Conservation (phyloP, 192 early-diverging fungal genomes). For the Obelidium mucronatum region DNA sequence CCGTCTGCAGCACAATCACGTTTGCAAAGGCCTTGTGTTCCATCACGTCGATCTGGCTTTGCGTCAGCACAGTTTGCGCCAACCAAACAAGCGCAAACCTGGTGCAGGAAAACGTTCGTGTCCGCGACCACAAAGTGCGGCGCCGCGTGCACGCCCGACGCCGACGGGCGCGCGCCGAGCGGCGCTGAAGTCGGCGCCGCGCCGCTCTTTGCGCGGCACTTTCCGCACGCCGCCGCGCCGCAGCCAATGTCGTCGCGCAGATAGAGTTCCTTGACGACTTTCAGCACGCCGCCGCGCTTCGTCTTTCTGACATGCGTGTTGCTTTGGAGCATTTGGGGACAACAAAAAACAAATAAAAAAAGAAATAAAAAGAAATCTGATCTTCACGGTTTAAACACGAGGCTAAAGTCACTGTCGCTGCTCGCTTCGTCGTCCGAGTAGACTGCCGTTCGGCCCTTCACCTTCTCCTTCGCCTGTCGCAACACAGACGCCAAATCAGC, state of each 20-base stretch:
- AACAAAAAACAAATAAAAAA: slow-evolving; percentile 13
- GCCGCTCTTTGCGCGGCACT: slow-evolving; percentile 1
- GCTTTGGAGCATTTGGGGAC: slow-evolving; percentile 67
- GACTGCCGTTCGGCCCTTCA: not conserved
- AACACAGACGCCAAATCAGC: not conserved
- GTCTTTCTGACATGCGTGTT: slow-evolving; percentile 92
- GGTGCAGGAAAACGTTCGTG: slow-evolving; percentile 85
- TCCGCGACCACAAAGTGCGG: slow-evolving; percentile 88
- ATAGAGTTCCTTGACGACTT: slow-evolving; percentile 94
- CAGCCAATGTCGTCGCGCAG: slow-evolving; percentile 86
- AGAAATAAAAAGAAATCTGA: slow-evolving; percentile 3
- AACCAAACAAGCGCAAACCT: slow-evolving; percentile 25
- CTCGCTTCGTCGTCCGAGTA: not conserved
- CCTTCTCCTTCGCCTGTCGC: not conserved
- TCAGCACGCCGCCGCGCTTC: slow-evolving; percentile 88
- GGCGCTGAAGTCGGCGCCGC: not conserved
- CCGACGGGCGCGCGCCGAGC: slow-evolving; percentile 28
- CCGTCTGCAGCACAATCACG: slow-evolving; percentile 93
- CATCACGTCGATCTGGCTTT: slow-evolving; percentile 86
- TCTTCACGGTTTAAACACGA: slow-evolving; percentile 13
- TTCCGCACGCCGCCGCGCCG: slow-evolving; percentile 65
- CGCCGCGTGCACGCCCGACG: not conserved
- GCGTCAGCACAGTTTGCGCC: not conserved
- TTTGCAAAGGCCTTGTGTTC: slow-evolving; percentile 87
- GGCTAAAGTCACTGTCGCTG: slow-evolving; percentile 24